Base-by-base conservation (phyloP, 1,284 basidiomycete genomes). In the Vanrija pseudolonga region DNA sequence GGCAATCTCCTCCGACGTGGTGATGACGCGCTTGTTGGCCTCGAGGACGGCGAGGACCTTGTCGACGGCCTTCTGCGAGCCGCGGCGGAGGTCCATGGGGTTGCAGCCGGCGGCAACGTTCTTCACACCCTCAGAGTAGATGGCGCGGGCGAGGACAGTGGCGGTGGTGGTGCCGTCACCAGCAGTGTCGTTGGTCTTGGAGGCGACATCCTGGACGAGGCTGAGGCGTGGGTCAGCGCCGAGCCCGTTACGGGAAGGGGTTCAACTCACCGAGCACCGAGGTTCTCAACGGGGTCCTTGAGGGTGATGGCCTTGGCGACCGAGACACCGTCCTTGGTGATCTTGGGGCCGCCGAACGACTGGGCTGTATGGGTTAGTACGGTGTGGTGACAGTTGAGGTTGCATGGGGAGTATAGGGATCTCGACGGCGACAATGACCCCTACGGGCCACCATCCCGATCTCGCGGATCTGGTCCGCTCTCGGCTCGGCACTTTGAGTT, bases 131-230 rank as follows among this genome's bases (percentile, higher is more conserved):
- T 98, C 95, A 0, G 92, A 84, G 80, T 97, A 98, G 79, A 98
- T 98, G 60, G 94, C 93, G 55, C 90, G 88, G 8, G 95, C 91
- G 56, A 98, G 86, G 51, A 98, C 95, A 38, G 95, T 98, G 22
- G 95, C 94, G 22, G 95, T 98, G 14, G 95, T 98, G 14, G 94
- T 98, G 62, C 95, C 95, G 76, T 98, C 95, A 80, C 95, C 95
- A 44, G 95, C 95, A 65, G 89, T 82, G 79, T 98, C 95, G 81
- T 97, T 98, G 40, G 94, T 96, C 81, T 96, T 96, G 76, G 86
- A 85, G 14, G 93, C 93, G 57, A 97, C 94, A 66, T 97, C 93
- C 77, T 96, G 93, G 55, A 97, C 85, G 57, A 97, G 87, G 65
- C 90, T 92, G 61, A n/a, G 42, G 41, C 41, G 39, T 20, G 43